Base-by-base conservation (phyloP, 176 grass and related monocot species). In the Juncus inflexus region DNA sequence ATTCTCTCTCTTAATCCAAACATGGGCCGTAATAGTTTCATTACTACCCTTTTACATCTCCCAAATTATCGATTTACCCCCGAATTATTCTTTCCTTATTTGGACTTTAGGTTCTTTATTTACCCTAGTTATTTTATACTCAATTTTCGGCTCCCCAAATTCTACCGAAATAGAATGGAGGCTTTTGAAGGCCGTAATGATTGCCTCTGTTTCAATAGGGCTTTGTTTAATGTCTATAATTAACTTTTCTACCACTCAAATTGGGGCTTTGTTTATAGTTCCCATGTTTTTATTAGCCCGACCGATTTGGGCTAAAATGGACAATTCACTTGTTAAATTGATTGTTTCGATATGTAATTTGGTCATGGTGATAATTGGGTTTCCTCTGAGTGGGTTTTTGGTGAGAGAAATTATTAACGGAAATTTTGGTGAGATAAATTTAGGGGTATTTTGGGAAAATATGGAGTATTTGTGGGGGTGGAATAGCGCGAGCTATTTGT, bases 221-320 rank as follows among this genome's bases (percentile, higher is more conserved):
- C 52, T 97, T 64, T 77, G 87, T 65, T 82, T 97, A 11, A 97
- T 97, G 87, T 97, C 92, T 8, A 77, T 97, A 65, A 97, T 97
- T 76, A 97, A 97, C 72, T 97, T 97, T 8, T 78, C 92, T 4
- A 89, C 82, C 3, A 82, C 92, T 39, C 92, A 91, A 76, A 28
- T 28, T 28, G 19, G 19, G 19, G 19, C 19, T 28, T 28, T 28
- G 19, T 28, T 28, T 28, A 28, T 28, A 28, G 19, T 28, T 28
- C 19, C 19, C 19, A 28, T 28, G 19, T 28, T 0, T 28, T 28
- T 28, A 28, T 28, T 28, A 28, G 19, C 19, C 19, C 19, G 19
- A 28, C 19, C 19, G 19, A 28, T 28, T 28, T 83, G 40, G 72
- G 85, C 63, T 12, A 49, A 58, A 28, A 78, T 67, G 55, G 54